Base-by-base conservation (phyloP, 345 rosid genomes). In the Xanthoceras sorbifolium region DNA sequence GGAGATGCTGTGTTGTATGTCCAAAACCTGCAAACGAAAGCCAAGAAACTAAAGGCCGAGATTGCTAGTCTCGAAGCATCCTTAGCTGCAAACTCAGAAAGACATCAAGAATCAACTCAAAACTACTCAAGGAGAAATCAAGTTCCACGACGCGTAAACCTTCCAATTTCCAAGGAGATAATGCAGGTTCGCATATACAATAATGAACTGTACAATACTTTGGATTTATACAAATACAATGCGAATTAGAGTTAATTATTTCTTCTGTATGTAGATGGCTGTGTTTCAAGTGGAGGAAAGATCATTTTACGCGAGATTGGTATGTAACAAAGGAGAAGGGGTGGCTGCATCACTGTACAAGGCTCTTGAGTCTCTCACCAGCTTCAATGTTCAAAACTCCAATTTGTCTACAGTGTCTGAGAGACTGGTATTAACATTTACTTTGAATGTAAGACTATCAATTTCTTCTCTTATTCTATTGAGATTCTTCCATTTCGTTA, bases 1-100 rank as follows among this genome's bases (percentile, higher is more conserved):
- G 97, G 97, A 76, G 98, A 93, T 68, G 95, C 97, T 0, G 92
- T 89, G 38, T 67, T 80, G 48, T 88, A 92, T 77, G 88, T 91
- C 67, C 95, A 93, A 88, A 91, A 91, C 26, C 77, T 94, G 65
- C 95, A 94, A 70, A 78, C 71, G 81, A 86, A 87, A 78, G 94
- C 93, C 18, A 87, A 81, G 83, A 89, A 84, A 80, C 90, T 94
- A 20, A 88, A 90, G 83, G 76, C 88, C 26, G 97, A 93, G 74
- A 89, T 93, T 29, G 83, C 86, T 4, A 79, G 77, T 18, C 95
- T 94, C 10, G 95, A 93, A 85, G 86, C 91, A 40, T 85, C 89
- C 40, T 68, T 90, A 66, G 74, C 28, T 57, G 62, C 67, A 48
- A 75, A 87, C 6, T 28, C 85, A 11, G 75, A 78, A 4, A 73